Evolutionary conservation across 345 rosid genomes (phyloP), one percentile per base, ranked within the genome.

Genomic region (Salix udensis): DNA sequence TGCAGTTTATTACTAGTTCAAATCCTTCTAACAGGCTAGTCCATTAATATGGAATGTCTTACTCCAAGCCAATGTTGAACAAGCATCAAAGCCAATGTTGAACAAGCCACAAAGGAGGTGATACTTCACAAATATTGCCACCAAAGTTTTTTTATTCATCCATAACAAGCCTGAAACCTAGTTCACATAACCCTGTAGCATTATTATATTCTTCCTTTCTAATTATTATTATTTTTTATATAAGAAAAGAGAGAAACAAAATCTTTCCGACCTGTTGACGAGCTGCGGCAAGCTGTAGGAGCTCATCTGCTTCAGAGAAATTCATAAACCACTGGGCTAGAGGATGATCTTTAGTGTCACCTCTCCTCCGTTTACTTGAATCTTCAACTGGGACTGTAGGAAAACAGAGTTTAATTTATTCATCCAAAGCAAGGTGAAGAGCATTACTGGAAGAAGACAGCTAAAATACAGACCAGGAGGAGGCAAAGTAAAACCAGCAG

Each of bases 251-350:
- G 10, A 26, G 3, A 13, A 21, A 75, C 26, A 36, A 75, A 34
- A 48, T 67, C 13, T 46, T 50, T 64, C 77, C 37, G 19, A 81
- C 84, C 81, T 81, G 84, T 64, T 81, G 84, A 58, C 84, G 79
- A 70, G 81, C 84, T 37, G 81, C 84, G 6, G 84, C 84, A 73
- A 81, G 81, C 34, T 81, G 78, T n/a, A 77, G 71, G 7, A 81
- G 78, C 76, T 81, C 81, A 64, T 81, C 84, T 40, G 84, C 84
- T 81, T 81, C 84, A 12, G 84, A 81, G 67, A 73, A 81, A 65
- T 65, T 81, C 78, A 52, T 74, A 53, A 77, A 77, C 70, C 81
- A 81, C 67, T 81, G 84, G 40, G 67, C 70, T 55, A 77, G 77
- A 50, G 78, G 73, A 21, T 74, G 77, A 70, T 81, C 84, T 74